phyloP scores from a whole-genome alignment of 441 rosid species.

The Lepidium campestre region DNA sequence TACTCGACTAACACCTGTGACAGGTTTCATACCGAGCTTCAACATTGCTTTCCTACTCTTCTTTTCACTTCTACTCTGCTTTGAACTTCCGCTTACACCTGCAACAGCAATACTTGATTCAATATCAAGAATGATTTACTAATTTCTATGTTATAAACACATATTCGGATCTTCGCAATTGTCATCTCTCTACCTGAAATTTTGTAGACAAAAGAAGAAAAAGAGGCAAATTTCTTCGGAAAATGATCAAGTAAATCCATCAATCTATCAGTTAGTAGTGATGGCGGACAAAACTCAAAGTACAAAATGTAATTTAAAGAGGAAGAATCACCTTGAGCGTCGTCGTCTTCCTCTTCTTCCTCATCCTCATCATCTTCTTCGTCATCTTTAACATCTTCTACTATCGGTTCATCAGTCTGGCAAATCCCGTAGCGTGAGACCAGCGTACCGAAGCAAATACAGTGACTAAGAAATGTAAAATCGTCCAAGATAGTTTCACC shows the following conservation, averaged over 20 bases:
- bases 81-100: slow-evolving; percentile 47
- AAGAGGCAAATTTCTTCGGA: background rate
- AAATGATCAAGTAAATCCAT: background rate
- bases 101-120: slow-evolving; percentile 8
- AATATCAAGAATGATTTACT: background rate
- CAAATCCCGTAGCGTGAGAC: background rate
- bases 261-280: background rate
- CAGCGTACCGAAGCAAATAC: background rate
- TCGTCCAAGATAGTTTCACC: slow-evolving; percentile 13
- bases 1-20: slow-evolving; percentile 44
- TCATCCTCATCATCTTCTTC: slow-evolving; percentile 47
- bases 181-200: background rate
- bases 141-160: background rate
- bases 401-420: slow-evolving; percentile 44
- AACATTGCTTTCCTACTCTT: slow-evolving; percentile 56
- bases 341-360: slow-evolving; percentile 50
- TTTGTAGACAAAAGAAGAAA: background rate
- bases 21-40: slow-evolving; percentile 52
- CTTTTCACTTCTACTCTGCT: slow-evolving; percentile 61
- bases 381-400: slow-evolving; percentile 61
- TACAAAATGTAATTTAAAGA: background rate
- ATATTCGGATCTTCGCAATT: background rate
- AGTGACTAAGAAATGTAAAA: background rate
- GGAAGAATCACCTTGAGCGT: slow-evolving; percentile 32
- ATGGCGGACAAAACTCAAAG: background rate